Evolutionary conservation across 331 rosid genomes (phyloP), one percentile per base, ranked within the genome.

Genomic region (Acacia concinna): DNA sequence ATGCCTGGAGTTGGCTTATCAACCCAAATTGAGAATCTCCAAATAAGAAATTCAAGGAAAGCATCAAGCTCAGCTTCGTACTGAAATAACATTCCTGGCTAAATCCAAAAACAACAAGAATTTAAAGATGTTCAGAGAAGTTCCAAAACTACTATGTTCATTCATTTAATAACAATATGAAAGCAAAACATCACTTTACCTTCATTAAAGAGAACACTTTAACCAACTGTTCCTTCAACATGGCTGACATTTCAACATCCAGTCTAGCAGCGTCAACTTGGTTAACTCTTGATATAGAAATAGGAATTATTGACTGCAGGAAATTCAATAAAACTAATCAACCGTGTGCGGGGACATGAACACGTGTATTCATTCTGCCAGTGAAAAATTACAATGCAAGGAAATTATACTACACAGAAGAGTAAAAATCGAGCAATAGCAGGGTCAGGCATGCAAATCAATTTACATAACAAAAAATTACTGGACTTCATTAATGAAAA

Each of bases 61-160:
- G 99, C 99, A 81, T 96, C 98, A 78, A 93, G 98, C 88, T 96
- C 99, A 0, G 99, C 99, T 89, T 96, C 99, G 85, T 96, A 96
- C 87, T 96, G 99, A 86, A 96, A 96, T 81, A 96, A 66, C 97
- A 96, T 90, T 93, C 99, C 99, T 93, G 99, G 99, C 99, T 96
- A 93, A 89, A 89, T 85, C 88, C 96, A 86, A 89, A 72, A 85
- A 84, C 79, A 44, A 78, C 30, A 75, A 87, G 51, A 88, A 84
- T 81, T 76, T 79, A 83, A 76, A 82, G 74, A 86, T 74, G 64
- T 49, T 35, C 68, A 76, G 68, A 81, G 62, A 69, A 67, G 25
- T 30, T 75, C 56, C 57, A 51, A 68, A 57, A 71, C 67, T 3
- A 76, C 27, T 23, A 47, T 14, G 10, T 1, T 17, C 71, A 65